A percentile compares a stretch with the other conserved stretches of the same genome.
phyloP scores from a whole-genome alignment of 257 asterid species.

The Solanum ahanhuiri region DNA sequence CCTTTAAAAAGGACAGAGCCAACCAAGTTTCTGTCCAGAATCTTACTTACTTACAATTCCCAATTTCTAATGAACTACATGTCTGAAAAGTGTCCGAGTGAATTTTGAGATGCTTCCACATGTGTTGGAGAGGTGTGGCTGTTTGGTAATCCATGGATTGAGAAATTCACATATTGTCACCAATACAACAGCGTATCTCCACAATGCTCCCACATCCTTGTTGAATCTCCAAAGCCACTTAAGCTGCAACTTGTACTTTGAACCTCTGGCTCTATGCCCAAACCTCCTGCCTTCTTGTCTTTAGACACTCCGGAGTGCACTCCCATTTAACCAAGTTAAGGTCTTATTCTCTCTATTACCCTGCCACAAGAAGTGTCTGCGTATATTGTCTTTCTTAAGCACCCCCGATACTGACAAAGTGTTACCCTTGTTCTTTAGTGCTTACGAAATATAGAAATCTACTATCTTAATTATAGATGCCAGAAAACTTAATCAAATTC shows the following conservation, averaged over 20 bases:
- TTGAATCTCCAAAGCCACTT: background rate
- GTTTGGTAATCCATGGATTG: background rate
- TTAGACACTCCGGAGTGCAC: background rate
- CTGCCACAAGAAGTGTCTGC: background rate
- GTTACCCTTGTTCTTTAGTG: background rate
- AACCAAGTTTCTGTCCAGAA: background rate
- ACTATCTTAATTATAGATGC: background rate
- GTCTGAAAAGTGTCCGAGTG: background rate
- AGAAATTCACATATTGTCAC: background rate
- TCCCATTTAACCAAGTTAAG: background rate
- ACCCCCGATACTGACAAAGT: background rate
- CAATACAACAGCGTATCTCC: background rate
- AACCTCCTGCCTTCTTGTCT: background rate
- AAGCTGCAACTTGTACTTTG: background rate
- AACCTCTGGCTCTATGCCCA: background rate
- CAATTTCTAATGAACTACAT: background rate
- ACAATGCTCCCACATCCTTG: background rate
- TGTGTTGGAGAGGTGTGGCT: background rate
- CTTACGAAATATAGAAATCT: background rate
- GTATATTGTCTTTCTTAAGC: background rate
- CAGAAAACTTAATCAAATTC: background rate
- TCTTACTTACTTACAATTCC: background rate
- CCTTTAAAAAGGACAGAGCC: background rate
- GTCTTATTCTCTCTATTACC: background rate
- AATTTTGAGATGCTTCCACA: background rate